Evolutionary conservation across 2,329 filamentous ascomycete genomes (phyloP).

Genomic region (Scolecobasidium constrictum): DNA sequence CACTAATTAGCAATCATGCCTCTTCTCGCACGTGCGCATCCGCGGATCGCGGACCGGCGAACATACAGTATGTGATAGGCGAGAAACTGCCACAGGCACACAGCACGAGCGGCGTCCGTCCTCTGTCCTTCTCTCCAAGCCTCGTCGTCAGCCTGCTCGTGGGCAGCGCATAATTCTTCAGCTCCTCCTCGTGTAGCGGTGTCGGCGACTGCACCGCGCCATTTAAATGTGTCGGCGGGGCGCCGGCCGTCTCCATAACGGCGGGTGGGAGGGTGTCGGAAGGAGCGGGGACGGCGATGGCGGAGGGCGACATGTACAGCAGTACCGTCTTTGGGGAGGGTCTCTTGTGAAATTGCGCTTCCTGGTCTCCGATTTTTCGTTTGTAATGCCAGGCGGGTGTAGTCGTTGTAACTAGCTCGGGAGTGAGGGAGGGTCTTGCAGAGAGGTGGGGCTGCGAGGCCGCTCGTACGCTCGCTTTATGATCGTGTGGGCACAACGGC

Average conservation of each 20-base stretch:
- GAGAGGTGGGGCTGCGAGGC: no score
- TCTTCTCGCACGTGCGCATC: constrained; percentile 2
- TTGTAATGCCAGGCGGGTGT: no score
- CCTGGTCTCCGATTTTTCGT: no score
- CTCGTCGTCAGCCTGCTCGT: constrained; percentile 5
- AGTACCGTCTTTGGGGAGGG: no score
- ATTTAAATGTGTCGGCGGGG: constrained; percentile 2
- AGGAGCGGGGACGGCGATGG: no score
- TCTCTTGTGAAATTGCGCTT: no score
- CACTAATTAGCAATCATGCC: background rate
- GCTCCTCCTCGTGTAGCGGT: constrained; percentile 4
- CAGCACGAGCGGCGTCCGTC: constrained; percentile 11
- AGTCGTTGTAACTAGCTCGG: no score
- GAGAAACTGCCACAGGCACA: constrained; percentile 11
- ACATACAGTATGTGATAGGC: constrained; percentile 12
- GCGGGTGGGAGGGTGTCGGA: background rate
- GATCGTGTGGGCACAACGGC: no score
- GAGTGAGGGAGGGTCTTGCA: no score
- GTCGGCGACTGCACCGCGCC: constrained; percentile 1
- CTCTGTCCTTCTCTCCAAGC: constrained; percentile 8
- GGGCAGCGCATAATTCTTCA: constrained; percentile 5
- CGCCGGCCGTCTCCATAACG: constrained; percentile 6
- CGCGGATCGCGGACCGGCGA: no score
- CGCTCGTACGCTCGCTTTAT: no score
- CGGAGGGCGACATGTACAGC: no score